phyloP scores from a whole-genome alignment of 2,329 filamentous ascomycete species.

The Pseudogymnoascus sp. region DNA sequence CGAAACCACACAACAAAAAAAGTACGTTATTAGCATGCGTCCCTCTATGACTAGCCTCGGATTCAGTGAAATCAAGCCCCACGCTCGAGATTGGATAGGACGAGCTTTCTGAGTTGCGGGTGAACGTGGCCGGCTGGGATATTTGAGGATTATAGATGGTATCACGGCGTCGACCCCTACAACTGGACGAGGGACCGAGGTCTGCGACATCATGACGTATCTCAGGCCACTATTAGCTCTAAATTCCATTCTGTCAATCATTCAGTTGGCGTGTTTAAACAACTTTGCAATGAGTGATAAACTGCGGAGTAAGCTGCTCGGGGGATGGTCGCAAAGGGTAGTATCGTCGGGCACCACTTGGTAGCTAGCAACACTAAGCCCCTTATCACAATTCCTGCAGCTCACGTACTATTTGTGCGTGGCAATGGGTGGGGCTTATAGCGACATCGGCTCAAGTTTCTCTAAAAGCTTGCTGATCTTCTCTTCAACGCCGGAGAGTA shows the following conservation, averaged over 20 bases:
- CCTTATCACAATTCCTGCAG: background rate
- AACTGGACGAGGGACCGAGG: background rate
- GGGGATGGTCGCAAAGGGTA: background rate
- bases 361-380: background rate
- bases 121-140: background rate
- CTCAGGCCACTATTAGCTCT: background rate
- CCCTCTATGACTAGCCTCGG: background rate
- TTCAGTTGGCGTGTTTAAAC: background rate
- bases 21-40: background rate
- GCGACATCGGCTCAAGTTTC: background rate
- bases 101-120: background rate
- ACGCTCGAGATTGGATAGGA: background rate
- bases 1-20: background rate
- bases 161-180: background rate
- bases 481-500: background rate
- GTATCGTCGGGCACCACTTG: background rate
- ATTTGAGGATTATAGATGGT: background rate
- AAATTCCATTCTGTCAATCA: background rate
- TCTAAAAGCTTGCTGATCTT: slow-evolving; percentile 2
- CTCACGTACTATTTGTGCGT: background rate
- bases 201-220: background rate
- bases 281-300: background rate
- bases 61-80: background rate
- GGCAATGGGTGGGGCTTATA: background rate
- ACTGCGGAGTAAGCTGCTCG: background rate